phyloP scores from a whole-genome alignment of 805 yeast species.

The Kodamaea jinghongensis region DNA sequence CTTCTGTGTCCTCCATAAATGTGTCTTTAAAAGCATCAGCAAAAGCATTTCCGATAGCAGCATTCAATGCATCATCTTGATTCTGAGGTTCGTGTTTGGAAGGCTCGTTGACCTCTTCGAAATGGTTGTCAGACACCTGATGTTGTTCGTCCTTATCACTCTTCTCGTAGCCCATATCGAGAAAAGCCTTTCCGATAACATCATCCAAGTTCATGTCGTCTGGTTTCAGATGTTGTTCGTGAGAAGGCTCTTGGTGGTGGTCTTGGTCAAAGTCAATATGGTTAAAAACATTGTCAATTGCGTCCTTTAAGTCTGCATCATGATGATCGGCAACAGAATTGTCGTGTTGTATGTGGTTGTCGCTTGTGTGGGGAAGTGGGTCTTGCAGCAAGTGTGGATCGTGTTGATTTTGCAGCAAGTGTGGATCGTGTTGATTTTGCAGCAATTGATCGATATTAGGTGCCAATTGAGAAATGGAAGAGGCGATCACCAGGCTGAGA shows the following conservation, averaged over 20 bases:
- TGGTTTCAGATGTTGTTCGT: neutral
- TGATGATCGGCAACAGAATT: too few relatives aligned
- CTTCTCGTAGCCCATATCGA: too few relatives aligned
- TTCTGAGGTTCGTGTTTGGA: too few relatives aligned
- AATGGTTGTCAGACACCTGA: too few relatives aligned
- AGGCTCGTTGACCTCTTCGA: too few relatives aligned
- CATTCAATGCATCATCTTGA: conserved; percentile 9
- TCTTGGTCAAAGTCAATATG: conserved; percentile 23
- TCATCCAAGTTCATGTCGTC: conserved; percentile 7
- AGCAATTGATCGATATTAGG: conserved; percentile 10
- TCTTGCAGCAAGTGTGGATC: conserved; percentile 1
- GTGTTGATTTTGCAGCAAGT: neutral
- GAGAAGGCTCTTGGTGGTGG: conserved; percentile 1
- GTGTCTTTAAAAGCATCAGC: neutral
- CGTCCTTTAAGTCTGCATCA: conserved; percentile 30
- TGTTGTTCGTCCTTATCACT: too few relatives aligned
- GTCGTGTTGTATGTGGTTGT: too few relatives aligned
- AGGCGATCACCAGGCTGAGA: conserved; percentile 9
- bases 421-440: conserved; percentile 9
- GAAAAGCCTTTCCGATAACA: conserved; percentile 4
- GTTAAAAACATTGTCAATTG: conserved; percentile 39
- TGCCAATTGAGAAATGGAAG: neutral
- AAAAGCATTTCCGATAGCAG: conserved; percentile 5
- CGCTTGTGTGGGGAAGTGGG: neutral
- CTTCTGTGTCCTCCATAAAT: too few relatives aligned